Percentiles rank a stretch among this genome's conserved stretches.
phyloP scores from a whole-genome alignment of 2,329 filamentous ascomycete species.

The Pseudopyricularia javanii region DNA sequence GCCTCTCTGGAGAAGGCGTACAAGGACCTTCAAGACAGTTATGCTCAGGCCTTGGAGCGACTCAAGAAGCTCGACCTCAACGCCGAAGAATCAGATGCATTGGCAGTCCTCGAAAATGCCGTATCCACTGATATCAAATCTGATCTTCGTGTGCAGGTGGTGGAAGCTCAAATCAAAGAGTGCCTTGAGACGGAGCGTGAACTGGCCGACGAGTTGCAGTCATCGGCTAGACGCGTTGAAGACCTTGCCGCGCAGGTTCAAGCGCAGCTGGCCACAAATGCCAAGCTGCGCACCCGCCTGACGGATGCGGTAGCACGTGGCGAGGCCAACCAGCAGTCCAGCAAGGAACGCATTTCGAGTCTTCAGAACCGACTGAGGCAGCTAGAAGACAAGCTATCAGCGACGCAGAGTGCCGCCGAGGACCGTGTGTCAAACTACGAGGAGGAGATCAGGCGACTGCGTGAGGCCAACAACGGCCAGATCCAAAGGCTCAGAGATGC shows the following conservation, averaged over 20 bases:
- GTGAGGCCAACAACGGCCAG: conserved; percentile 65
- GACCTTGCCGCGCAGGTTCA: conserved; percentile 68
- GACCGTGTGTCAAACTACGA: conserved; percentile 75
- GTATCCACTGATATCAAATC: conserved; percentile 36
- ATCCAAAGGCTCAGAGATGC: conserved; percentile 58
- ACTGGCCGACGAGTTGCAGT: conserved; percentile 57
- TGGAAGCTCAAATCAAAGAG: conserved; percentile 29
- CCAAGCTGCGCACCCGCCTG: conserved; percentile 62
- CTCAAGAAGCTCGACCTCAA: conserved; percentile 51
- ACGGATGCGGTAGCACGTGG: conserved; percentile 70
- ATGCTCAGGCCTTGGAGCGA: conserved; percentile 52
- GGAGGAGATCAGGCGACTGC: conserved; percentile 65
- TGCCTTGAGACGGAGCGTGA: conserved; percentile 48
- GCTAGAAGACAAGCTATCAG: conserved; percentile 73
- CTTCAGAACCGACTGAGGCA: conserved; percentile 70
- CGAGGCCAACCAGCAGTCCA: conserved; percentile 70
- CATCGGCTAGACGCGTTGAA: conserved; percentile 62
- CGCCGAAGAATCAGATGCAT: conserved; percentile 43
- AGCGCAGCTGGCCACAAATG: conserved; percentile 68
- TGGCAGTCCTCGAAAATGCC: conserved; percentile 53
- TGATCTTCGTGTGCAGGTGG: too few relatives aligned
- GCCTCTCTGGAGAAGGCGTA: conserved; percentile 64
- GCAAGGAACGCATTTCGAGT: conserved; percentile 68
- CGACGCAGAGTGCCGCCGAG: conserved; percentile 77
- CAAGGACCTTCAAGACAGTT: conserved; percentile 60